phyloP scores from a whole-genome alignment of 2,329 filamentous ascomycete genomes.

The Lachnellula hyalina region DNA sequence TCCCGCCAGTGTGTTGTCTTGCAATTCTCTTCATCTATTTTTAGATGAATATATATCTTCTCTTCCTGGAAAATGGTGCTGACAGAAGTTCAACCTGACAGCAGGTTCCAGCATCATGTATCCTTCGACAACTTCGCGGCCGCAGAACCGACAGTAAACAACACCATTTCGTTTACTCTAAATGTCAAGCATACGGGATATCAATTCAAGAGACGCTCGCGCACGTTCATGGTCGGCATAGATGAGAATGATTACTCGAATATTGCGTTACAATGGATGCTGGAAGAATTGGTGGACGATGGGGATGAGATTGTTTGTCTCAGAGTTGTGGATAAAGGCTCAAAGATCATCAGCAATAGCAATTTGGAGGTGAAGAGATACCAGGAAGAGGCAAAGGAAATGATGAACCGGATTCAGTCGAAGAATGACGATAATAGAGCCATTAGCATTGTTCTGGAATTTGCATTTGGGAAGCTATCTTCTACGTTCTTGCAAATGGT shows the following conservation, averaged over 20 bases:
- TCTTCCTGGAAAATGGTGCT: slow-evolving; percentile 20
- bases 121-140: slow-evolving; percentile 71
- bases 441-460: slow-evolving; percentile 66
- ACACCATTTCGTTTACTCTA: slow-evolving; percentile 58
- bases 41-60: not conserved
- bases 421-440: slow-evolving; percentile 68
- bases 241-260: slow-evolving; percentile 73
- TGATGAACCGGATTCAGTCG: slow-evolving; percentile 60
- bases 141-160: slow-evolving; percentile 54
- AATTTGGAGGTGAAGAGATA: slow-evolving; percentile 57
- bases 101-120: slow-evolving; percentile 61
- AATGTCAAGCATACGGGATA: slow-evolving; percentile 70
- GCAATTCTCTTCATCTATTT: slow-evolving; percentile 1
- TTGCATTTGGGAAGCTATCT: slow-evolving; percentile 66
- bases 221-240: slow-evolving; percentile 67
- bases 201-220: slow-evolving; percentile 58
- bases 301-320: slow-evolving; percentile 71
- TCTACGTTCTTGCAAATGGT: slow-evolving; percentile 72
- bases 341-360: slow-evolving; percentile 55
- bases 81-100: slow-evolving; percentile 22
- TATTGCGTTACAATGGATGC: slow-evolving; percentile 68
- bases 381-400: slow-evolving; percentile 56
- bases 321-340: slow-evolving; percentile 65
- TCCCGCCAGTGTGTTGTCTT: not conserved
- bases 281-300: slow-evolving; percentile 72